These are phyloP conservation scores for Hypoxylon subgilvum DNA, from an alignment of 495 filamentous ascomycete species.

Conservation along the genomic window DNA sequence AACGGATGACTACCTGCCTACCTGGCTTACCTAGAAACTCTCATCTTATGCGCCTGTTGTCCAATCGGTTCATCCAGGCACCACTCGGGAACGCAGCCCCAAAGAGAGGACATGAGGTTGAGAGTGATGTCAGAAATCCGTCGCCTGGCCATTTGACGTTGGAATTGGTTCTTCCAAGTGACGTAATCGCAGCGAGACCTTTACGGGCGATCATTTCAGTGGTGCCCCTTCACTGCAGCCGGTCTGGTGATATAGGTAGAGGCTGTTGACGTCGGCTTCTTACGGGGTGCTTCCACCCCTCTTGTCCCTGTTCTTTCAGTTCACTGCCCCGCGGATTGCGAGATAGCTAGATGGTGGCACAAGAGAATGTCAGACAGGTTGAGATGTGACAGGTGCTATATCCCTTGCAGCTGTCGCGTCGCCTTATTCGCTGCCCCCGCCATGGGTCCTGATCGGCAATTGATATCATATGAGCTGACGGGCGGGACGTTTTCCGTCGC, in stretches of 20 bases:
- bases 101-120: slow-evolving; percentile 14
- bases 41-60: slow-evolving; percentile 4
- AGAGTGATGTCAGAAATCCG: slow-evolving; percentile 36
- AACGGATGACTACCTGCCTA: slow-evolving; percentile 5
- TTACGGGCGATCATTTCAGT: slow-evolving; percentile 27
- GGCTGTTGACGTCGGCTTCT: slow-evolving; percentile 30
- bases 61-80: slow-evolving; percentile 16
- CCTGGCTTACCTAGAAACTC: background rate
- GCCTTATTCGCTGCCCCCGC: slow-evolving; percentile 38
- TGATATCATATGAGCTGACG: slow-evolving; percentile 33
- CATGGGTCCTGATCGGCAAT: slow-evolving; percentile 40
- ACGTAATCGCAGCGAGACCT: slow-evolving; percentile 29
- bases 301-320: slow-evolving; percentile 7
- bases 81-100: slow-evolving; percentile 6
- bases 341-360: slow-evolving; percentile 34
- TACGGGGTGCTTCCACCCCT: slow-evolving; percentile 21
- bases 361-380: slow-evolving; percentile 32
- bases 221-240: slow-evolving; percentile 26
- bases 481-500: slow-evolving; percentile 31
- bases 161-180: slow-evolving; percentile 20
- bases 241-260: slow-evolving; percentile 26
- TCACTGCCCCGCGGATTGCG: slow-evolving; percentile 18
- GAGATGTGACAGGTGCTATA: slow-evolving; percentile 38
- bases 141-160: slow-evolving; percentile 19
- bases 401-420: slow-evolving; percentile 34